Evolutionary conservation across 1,284 basidiomycete genomes (phyloP).

Genomic region (Microbotryomycetes sp.): DNA sequence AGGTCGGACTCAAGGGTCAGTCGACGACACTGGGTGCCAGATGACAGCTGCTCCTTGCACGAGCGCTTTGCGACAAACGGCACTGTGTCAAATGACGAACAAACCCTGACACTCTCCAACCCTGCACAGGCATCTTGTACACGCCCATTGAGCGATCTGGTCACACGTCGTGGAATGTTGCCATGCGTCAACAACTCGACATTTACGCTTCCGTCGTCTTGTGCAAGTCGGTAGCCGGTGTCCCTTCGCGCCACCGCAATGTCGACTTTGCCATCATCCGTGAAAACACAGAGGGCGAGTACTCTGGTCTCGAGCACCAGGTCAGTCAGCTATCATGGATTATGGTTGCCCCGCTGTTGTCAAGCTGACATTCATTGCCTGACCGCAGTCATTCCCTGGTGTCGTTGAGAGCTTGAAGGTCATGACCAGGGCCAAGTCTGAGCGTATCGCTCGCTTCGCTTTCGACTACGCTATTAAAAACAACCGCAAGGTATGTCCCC

Average conservation of each 20-base stretch:
- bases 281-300: conserved; percentile 99
- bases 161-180: conserved; percentile 99
- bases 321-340: neutral
- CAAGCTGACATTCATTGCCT: neutral
- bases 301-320: conserved; percentile 97
- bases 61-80: neutral
- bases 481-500: conserved; percentile 69
- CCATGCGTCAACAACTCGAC: conserved; percentile 98
- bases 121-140: conserved; percentile 81
- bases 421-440: conserved; percentile 88
- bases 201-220: conserved; percentile 98
- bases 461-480: conserved; percentile 99
- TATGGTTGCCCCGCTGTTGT: neutral
- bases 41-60: neutral
- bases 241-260: conserved; percentile 90
- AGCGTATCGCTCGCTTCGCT: conserved; percentile 94
- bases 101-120: neutral
- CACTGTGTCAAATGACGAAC: neutral
- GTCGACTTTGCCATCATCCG: conserved; percentile 99
- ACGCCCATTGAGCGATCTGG: conserved; percentile 94
- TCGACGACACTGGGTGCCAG: neutral
- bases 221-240: conserved; percentile 96
- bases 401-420: conserved; percentile 99
- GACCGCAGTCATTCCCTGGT: conserved; percentile 70
- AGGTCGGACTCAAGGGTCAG: conserved; percentile 93